A percentile compares a stretch with the other conserved stretches of the same genome.
These are phyloP conservation scores for Solanum habrochaites DNA, from an alignment of 257 asterid species.

Conservation along the genomic window DNA sequence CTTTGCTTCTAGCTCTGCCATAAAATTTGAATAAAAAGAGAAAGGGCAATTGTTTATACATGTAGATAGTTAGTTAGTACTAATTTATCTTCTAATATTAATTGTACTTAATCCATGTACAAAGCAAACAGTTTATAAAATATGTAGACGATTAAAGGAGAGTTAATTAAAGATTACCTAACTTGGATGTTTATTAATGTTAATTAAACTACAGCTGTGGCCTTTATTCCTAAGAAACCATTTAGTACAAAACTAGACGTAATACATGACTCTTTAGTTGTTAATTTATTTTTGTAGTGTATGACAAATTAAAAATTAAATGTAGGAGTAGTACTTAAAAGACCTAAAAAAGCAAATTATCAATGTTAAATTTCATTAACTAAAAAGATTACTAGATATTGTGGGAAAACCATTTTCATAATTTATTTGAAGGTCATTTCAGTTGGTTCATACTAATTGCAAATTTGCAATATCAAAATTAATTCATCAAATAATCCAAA, in stretches of 20 bases:
- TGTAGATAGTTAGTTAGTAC: neutral
- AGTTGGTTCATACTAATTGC: neutral
- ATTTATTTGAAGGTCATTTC: neutral
- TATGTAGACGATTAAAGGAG: neutral
- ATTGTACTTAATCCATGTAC: neutral
- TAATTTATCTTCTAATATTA: neutral
- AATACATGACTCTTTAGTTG: neutral
- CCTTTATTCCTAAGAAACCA: neutral
- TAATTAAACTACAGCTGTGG: neutral
- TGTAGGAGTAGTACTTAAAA: neutral
- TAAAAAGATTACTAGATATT: neutral
- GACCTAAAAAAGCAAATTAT: neutral
- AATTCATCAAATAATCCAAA: neutral
- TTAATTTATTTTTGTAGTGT: neutral
- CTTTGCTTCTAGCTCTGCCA: neutral
- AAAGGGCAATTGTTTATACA: neutral
- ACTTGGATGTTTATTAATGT: neutral
- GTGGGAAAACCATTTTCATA: neutral
- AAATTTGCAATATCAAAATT: neutral
- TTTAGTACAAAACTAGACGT: neutral
- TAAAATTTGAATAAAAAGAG: neutral
- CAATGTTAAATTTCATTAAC: neutral
- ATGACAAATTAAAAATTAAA: neutral
- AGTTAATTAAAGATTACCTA: neutral
- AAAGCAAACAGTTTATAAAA: neutral